Conservation (phyloP, 73 alveolate species). For the Paramecium octaurelia region DNA sequence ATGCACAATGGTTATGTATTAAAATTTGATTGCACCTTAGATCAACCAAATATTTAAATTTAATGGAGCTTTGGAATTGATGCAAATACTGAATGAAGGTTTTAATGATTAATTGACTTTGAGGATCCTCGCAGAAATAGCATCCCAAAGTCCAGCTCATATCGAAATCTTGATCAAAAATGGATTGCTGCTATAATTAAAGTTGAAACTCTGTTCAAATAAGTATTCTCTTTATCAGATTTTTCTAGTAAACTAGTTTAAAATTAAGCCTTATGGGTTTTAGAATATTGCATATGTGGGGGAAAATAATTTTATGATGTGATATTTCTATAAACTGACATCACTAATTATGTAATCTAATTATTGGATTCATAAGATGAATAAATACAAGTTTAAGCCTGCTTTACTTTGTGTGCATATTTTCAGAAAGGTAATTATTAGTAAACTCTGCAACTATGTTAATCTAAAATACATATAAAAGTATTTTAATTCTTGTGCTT, state of each 20-base stretch:
- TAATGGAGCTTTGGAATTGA: slow-evolving; percentile 4
- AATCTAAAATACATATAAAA: background rate
- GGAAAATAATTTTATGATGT: background rate
- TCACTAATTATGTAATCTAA: background rate
- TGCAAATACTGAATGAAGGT: background rate
- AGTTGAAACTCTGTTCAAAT: background rate
- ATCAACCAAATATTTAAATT: background rate
- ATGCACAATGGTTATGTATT: slow-evolving; percentile 21
- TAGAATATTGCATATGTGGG: background rate
- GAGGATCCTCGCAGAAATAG: background rate
- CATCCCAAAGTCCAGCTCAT: slow-evolving; percentile 28
- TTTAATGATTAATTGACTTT: background rate
- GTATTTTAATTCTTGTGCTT: background rate
- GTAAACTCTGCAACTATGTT: background rate
- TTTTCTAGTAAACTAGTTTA: background rate
- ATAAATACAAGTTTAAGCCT: background rate
- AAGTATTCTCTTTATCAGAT: background rate
- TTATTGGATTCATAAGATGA: background rate
- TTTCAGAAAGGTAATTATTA: background rate
- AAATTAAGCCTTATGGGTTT: slow-evolving; percentile 40
- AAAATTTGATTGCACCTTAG: background rate
- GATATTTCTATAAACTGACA: background rate
- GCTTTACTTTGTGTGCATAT: slow-evolving; percentile 20
- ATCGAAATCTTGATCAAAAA: background rate
- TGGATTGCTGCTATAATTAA: background rate